Evolutionary conservation across 1,284 basidiomycete species (phyloP).

Genomic region (Termitomyces sp.): DNA sequence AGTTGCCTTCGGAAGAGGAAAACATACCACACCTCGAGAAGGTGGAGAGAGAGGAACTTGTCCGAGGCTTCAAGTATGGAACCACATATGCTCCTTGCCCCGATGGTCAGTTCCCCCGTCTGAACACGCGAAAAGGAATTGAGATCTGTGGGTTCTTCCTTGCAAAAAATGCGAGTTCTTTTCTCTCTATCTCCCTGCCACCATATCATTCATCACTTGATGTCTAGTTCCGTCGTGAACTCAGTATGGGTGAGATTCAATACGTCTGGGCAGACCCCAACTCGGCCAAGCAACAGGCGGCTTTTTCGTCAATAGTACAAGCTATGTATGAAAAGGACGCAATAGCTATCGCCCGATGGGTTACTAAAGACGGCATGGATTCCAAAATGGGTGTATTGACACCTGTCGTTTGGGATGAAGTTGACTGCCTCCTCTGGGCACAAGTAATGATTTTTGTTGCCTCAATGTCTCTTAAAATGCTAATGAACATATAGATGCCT

Average conservation of each 20-base stretch:
- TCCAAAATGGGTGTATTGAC: constrained; percentile 81
- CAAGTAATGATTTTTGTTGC: constrained; percentile 43
- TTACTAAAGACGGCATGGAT: constrained; percentile 66
- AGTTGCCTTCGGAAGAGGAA: constrained; percentile 21
- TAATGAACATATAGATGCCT: constrained; percentile 63
- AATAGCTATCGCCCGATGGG: constrained; percentile 80
- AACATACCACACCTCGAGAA: constrained; percentile 35
- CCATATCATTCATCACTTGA: neutral
- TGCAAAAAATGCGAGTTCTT: constrained; percentile 47
- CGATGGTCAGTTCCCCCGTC: constrained; percentile 69
- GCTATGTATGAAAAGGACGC: constrained; percentile 69
- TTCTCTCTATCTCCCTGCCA: neutral
- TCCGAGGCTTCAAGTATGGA: constrained; percentile 90
- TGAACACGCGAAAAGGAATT: constrained; percentile 76
- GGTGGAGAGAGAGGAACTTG: constrained; percentile 70
- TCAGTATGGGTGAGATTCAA: constrained; percentile 81
- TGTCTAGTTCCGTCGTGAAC: constrained; percentile 71
- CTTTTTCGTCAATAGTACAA: constrained; percentile 80
- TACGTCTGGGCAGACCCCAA: constrained; percentile 80
- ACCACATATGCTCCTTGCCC: constrained; percentile 84
- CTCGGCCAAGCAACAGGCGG: constrained; percentile 71
- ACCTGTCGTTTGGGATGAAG: constrained; percentile 57
- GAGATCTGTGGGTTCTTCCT: constrained; percentile 86
- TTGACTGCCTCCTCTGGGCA: constrained; percentile 80
- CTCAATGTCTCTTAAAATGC: neutral